Evolutionary conservation across 2,329 filamentous ascomycete species (phyloP), one percentile per base, ranked within the genome.

Genomic region (Alternaria alternata): DNA sequence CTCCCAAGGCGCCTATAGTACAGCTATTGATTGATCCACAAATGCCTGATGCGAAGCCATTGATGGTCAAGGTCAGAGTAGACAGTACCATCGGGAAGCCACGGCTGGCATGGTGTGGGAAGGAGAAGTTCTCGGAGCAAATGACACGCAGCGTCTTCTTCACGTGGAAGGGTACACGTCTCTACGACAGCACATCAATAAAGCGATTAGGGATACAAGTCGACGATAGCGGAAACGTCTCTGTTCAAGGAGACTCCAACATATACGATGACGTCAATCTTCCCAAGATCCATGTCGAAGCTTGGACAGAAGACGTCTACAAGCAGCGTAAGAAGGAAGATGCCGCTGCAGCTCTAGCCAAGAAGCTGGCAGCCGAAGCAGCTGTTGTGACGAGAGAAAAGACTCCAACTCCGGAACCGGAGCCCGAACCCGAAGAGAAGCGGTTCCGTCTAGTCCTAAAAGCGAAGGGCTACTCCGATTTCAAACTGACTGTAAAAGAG

Each of bases 101-200:
- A 6, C 86, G 89, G 42, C 75, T 87, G 38, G 87, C 86, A 12
- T 97, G 93, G 91, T 87, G 90, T 68, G 79, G 82, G 12, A 83
- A 84, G 54, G 89, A 94, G 72, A 76, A 75, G 1, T 84, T 88
- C 47, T 77, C 81, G 2, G 77, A 81, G 3, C 81, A 85, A 3
- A 75, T 84, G 24, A 78, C 83, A 2, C 79, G 84, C 5, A 80
- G 82, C 1, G 81, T 96, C 18, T 90, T 95, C 69, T 84, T 98
- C 56, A 95, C 92, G 0, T 97, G 92, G 89, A 89, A 89, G 64
- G 85, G 87, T 26, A 87, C 87, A 59, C 87, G 87, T 60, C 79
- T 97, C 3, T 97, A 91, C 74, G 87, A 91, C 65, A 85, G 86
- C n/a, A 92, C 91, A 5, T 94, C 90, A 7, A 63, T 77, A 22